Evolutionary conservation across 2,329 filamentous ascomycete species (phyloP), one percentile per base, ranked within the genome.

Genomic region (Colletotrichum plurivorum): DNA sequence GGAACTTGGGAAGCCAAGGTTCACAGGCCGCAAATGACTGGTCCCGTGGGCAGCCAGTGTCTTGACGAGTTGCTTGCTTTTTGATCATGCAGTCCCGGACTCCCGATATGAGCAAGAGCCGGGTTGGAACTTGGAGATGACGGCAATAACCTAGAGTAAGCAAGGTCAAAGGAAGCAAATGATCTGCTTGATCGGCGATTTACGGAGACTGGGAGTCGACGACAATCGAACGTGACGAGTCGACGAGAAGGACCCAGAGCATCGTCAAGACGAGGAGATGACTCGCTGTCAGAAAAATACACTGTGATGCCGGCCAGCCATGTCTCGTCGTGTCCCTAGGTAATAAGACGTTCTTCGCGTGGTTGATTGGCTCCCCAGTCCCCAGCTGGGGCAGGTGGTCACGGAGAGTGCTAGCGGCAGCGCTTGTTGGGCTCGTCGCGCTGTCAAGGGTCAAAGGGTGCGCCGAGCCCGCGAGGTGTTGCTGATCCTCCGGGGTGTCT

Each of bases 101-200:
- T 45, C 59, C 36, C 39, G 48, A 52, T 65, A 15, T 25, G 22
- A 25, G 22, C 22, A 59, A 45, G 16, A 48, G n/a, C 55, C 39
- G 54, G 39, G 48, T 39, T 8, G 53, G 31, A 22, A 13, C 5
- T 31, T 43, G 22, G 20, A 25, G 46, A 64, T 20, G 39, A 45
- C 22, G 22, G 49, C 41, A 49, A 31, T 54, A 39, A 62, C 49
- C 46, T 52, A 49, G 18, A 18, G 49, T 20, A 39, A 49, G 27
- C 9, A 31, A 25, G 27, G 27, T 56, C 56, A 18, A 22, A 45
- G 45, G 63, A 51, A 51, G 57, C 46, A 27, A 13, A 49, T 31
- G 63, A 62, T 67, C 63, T 49, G n/a, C 49, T 61, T 39, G 63
- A 66, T 66, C 63, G 56, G 63, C 63, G 56, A 48, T 61, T 46